Percentiles rank a stretch among this genome's conserved stretches.
These are phyloP conservation scores for Phytomonas sp. DNA, from an alignment of 208 protist species.

Conservation along the genomic window DNA sequence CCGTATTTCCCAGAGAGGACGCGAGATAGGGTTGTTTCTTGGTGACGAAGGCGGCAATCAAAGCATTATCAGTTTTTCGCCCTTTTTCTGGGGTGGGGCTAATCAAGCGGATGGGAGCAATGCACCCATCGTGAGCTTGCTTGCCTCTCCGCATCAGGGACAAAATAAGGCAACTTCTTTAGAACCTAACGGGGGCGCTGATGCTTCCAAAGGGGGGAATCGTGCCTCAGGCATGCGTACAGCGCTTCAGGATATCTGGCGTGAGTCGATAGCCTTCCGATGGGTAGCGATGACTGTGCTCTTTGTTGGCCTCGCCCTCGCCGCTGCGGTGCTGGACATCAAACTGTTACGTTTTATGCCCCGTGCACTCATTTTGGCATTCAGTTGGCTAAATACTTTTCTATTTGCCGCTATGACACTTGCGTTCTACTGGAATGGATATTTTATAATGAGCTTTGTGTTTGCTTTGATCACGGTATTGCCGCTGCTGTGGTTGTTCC, in stretches of 20 bases:
- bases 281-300: constrained; percentile 10
- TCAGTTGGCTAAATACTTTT: constrained; percentile 21
- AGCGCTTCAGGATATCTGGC: neutral
- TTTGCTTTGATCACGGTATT: constrained; percentile 23
- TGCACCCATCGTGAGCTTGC: neutral
- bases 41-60: neutral
- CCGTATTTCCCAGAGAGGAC: constrained; percentile 9
- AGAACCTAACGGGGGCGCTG: neutral
- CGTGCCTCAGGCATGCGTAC: neutral
- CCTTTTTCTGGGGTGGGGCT: neutral
- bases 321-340: constrained; percentile 14
- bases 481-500: constrained; percentile 50
- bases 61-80: neutral
- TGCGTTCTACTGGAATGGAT: constrained; percentile 1
- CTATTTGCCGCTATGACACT: constrained; percentile 19
- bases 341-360: constrained; percentile 15
- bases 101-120: neutral
- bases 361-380: constrained; percentile 20
- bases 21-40: neutral
- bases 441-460: constrained; percentile 13
- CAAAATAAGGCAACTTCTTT: neutral
- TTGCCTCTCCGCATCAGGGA: neutral
- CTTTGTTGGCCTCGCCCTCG: constrained; percentile 8
- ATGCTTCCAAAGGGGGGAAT: neutral
- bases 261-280: neutral